phyloP scores from a whole-genome alignment of 108 stramenopile genomes.

The Cyclostephanos invisitatus region DNA sequence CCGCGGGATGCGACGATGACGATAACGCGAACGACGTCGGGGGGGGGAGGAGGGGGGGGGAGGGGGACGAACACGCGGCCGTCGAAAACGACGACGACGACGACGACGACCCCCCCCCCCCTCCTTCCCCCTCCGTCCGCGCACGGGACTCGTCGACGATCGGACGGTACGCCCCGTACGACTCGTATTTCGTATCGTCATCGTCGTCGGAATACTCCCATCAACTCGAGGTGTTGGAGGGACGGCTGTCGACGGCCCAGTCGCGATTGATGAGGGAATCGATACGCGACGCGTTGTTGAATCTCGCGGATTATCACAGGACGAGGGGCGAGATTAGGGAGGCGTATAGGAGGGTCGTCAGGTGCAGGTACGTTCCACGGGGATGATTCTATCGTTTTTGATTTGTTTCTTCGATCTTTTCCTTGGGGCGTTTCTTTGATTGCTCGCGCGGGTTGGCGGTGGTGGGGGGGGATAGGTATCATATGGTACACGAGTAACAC shows the following conservation, averaged over 20 bases:
- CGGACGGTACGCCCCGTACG: background rate
- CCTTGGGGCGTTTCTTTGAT: too few species aligned
- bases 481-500: too few species aligned
- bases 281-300: constrained; percentile 72
- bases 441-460: too few species aligned
- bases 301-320: constrained; percentile 53
- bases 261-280: constrained; percentile 79
- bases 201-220: background rate
- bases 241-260: constrained; percentile 68
- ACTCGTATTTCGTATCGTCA: background rate
- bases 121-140: background rate
- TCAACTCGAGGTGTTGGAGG: constrained; percentile 43
- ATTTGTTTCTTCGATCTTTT: too few species aligned
- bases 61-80: too few species aligned
- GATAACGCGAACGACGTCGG: background rate
- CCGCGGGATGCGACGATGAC: background rate
- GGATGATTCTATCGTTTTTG: too few species aligned
- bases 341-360: constrained; percentile 46
- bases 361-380: constrained; percentile 36
- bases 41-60: too few species aligned
- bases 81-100: background rate
- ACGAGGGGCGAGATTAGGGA: constrained; percentile 58
- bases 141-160: background rate
- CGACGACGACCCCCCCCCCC: constrained; percentile 5
- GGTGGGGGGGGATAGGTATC: too few species aligned